Evolutionary conservation across 257 asterid genomes (phyloP).

Genomic region (Gardenia jasminoides): DNA sequence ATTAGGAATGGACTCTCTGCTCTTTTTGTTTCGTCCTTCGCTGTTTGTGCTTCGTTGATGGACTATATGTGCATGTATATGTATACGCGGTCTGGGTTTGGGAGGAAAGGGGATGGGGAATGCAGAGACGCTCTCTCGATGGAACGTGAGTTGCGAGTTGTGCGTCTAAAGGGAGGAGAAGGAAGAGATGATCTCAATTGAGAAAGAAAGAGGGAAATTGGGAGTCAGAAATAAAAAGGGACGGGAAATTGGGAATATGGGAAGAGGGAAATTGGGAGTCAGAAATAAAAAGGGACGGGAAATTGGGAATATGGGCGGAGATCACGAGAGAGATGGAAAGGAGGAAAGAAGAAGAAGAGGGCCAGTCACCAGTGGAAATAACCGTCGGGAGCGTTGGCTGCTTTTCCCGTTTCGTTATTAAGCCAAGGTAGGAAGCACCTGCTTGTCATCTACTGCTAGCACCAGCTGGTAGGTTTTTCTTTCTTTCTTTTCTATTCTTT

Average conservation of each 20-base stretch:
- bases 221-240: no score
- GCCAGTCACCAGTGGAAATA: constrained; percentile 29
- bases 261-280: no score
- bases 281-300: no score
- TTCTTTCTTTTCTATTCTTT: no score
- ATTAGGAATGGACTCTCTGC: no score
- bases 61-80: not conserved
- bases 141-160: not conserved
- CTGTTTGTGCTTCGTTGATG: not conserved
- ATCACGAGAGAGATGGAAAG: constrained; percentile 33
- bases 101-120: not conserved
- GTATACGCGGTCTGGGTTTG: not conserved
- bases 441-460: no score
- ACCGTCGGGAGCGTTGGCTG: constrained; percentile 45
- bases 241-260: no score
- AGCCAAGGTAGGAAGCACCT: no score
- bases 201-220: no score
- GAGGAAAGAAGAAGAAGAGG: constrained; percentile 48
- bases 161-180: constrained; percentile 13
- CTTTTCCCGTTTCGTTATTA: not conserved
- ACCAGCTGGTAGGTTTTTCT: no score
- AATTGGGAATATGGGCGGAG: constrained; percentile 38
- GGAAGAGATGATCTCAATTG: not conserved
- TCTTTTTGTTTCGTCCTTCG: not conserved
- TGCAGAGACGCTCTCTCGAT: not conserved